A percentile compares a stretch with the other conserved stretches of the same genome.
Conservation (phyloP, 805 yeast genomes). For the Ogataea minuta region DNA sequence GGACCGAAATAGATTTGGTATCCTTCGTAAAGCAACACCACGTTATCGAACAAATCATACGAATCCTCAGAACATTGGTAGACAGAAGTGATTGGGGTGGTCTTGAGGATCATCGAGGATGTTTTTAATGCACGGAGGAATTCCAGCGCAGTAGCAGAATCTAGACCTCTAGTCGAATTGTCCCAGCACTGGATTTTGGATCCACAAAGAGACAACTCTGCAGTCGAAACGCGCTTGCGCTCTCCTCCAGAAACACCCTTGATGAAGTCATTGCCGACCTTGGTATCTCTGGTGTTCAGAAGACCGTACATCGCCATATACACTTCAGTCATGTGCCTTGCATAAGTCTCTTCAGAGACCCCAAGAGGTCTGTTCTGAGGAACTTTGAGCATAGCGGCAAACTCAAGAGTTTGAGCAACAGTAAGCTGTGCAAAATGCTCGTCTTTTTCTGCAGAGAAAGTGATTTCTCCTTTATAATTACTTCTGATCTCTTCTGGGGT, state of each 20-base stretch:
- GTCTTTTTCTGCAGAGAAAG: slow-evolving; percentile 67
- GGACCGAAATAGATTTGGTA: slow-evolving; percentile 38
- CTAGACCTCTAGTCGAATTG: slow-evolving; percentile 65
- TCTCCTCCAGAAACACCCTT: slow-evolving; percentile 67
- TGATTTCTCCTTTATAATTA: slow-evolving; percentile 63
- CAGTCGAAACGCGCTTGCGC: slow-evolving; percentile 58
- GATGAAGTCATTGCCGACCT: slow-evolving; percentile 57
- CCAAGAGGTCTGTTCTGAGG: slow-evolving; percentile 58
- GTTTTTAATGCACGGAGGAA: slow-evolving; percentile 53
- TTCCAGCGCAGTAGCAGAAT: slow-evolving; percentile 62
- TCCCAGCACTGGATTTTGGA: slow-evolving; percentile 51
- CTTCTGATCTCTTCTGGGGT: slow-evolving; percentile 45
- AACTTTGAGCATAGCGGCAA: slow-evolving; percentile 58
- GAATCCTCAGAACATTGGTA: slow-evolving; percentile 39
- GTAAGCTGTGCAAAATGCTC: slow-evolving; percentile 64
- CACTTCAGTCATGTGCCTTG: slow-evolving; percentile 51
- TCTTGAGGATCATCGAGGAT: slow-evolving; percentile 42
- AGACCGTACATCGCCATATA: slow-evolving; percentile 30
- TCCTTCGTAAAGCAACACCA: slow-evolving; percentile 38
- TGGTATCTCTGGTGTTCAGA: slow-evolving; percentile 50
- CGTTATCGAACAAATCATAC: slow-evolving; percentile 39
- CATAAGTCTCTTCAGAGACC: slow-evolving; percentile 47
- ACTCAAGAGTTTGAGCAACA: slow-evolving; percentile 60
- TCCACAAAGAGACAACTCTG: slow-evolving; percentile 42
- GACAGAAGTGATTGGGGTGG: slow-evolving; percentile 48